Percentiles rank a stretch among this genome's conserved stretches.
These are phyloP conservation scores for Cytospora piceicola DNA, from an alignment of 2,329 filamentous ascomycete genomes.

Conservation along the genomic window DNA sequence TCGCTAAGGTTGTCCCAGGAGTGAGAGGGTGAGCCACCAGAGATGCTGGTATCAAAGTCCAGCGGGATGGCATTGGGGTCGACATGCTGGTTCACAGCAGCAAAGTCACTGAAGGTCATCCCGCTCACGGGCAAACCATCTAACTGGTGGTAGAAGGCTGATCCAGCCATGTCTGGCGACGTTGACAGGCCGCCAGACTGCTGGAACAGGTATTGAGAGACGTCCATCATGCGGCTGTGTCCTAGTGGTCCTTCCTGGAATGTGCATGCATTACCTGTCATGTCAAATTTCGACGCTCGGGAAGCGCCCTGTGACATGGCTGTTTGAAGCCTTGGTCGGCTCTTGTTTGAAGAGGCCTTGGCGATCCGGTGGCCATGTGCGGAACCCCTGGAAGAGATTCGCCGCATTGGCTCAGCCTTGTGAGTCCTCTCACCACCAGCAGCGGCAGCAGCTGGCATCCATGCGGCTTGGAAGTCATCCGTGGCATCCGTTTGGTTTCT, in stretches of 20 bases:
- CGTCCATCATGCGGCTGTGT: constrained; percentile 48
- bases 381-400: constrained; percentile 49
- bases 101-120: constrained; percentile 50
- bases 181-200: constrained; percentile 53
- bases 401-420: constrained; percentile 50
- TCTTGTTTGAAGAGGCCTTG: constrained; percentile 49
- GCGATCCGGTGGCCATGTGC: constrained; percentile 49
- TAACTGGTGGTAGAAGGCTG: constrained; percentile 52
- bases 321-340: constrained; percentile 50
- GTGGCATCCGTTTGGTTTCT: constrained; percentile 52
- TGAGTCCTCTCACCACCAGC: constrained; percentile 43
- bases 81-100: constrained; percentile 54
- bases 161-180: constrained; percentile 47
- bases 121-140: constrained; percentile 50
- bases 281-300: constrained; percentile 55
- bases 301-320: constrained; percentile 53
- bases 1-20: constrained; percentile 60
- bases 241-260: constrained; percentile 47
- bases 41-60: constrained; percentile 54
- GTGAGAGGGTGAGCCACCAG: constrained; percentile 54
- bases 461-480: constrained; percentile 54
- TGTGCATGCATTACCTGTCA: constrained; percentile 53
- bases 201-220: constrained; percentile 57
- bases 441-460: constrained; percentile 45
- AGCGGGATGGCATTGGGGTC: constrained; percentile 60